phyloP scores from a whole-genome alignment of 495 filamentous ascomycete species.

The Daldinia grandis region DNA sequence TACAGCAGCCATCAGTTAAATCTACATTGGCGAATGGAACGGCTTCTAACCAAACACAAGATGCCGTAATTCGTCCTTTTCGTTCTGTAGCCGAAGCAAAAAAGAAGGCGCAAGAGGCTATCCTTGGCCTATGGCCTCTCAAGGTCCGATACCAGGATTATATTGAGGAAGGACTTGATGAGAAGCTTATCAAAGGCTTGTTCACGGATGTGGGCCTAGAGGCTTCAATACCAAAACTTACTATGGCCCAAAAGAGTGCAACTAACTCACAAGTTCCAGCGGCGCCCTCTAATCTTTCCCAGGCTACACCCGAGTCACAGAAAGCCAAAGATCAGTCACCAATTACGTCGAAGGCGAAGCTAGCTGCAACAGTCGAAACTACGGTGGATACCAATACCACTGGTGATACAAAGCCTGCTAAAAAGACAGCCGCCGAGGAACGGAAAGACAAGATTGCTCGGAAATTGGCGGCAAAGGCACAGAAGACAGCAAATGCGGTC shows the following conservation, averaged over 20 bases:
- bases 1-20: not conserved
- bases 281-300: not conserved
- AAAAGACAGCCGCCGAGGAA: slow-evolving; percentile 64
- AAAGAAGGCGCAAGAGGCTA: slow-evolving; percentile 73
- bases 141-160: slow-evolving; percentile 74
- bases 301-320: slow-evolving; percentile 18
- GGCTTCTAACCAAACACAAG: not conserved
- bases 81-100: slow-evolving; percentile 60
- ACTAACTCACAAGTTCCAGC: slow-evolving; percentile 2
- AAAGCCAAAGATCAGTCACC: not conserved
- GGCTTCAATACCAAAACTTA: slow-evolving; percentile 46
- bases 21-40: slow-evolving; percentile 1
- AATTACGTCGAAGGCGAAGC: slow-evolving; percentile 14
- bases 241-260: slow-evolving; percentile 4
- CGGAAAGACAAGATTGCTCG: slow-evolving; percentile 80
- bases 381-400: slow-evolving; percentile 16
- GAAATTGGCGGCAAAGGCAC: slow-evolving; percentile 68
- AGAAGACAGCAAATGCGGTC: slow-evolving; percentile 41
- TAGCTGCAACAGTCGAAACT: slow-evolving; percentile 7
- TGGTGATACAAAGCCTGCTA: slow-evolving; percentile 35
- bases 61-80: not conserved
- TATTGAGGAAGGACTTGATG: slow-evolving; percentile 75
- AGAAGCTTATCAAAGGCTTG: slow-evolving; percentile 65
- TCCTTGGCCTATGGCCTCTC: slow-evolving; percentile 68
- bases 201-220: slow-evolving; percentile 72